Evolutionary conservation across 2,329 filamentous ascomycete genomes (phyloP).

Genomic region (Cladophialophora exuberans): DNA sequence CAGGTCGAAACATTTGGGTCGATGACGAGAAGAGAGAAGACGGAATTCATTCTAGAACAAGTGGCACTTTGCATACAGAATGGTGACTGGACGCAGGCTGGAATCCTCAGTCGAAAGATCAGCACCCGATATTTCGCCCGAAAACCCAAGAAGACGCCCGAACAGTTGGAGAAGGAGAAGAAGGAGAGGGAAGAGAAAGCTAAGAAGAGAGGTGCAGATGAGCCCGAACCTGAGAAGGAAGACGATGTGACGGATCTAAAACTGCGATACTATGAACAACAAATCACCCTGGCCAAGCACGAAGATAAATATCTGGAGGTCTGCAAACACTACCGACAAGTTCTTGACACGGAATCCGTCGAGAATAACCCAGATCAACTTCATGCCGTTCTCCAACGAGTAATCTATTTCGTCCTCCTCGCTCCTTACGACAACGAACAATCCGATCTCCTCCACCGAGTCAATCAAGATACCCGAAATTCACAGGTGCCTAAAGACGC

Average conservation of each 20-base stretch:
- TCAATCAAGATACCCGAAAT: constrained; percentile 83
- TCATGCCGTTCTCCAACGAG: constrained; percentile 83
- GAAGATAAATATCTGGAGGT: constrained; percentile 96
- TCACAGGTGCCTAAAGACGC: constrained; percentile 76
- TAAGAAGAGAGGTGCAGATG: constrained; percentile 76
- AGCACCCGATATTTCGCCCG: constrained; percentile 89
- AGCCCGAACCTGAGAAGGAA: constrained; percentile 74
- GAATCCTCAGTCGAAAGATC: constrained; percentile 94
- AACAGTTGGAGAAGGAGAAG: constrained; percentile 87
- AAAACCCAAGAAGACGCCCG: constrained; percentile 86
- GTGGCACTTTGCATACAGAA: constrained; percentile 93
- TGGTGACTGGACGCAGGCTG: constrained; percentile 93
- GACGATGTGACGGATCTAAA: constrained; percentile 91
- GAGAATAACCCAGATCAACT: constrained; percentile 87
- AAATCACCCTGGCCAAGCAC: constrained; percentile 93
- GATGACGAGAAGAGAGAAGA: constrained; percentile 97
- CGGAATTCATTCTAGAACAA: constrained; percentile 96
- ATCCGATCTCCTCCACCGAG: constrained; percentile 92
- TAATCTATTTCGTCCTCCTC: constrained; percentile 97
- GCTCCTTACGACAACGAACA: constrained; percentile 98
- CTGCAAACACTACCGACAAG: constrained; percentile 97
- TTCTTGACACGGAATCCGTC: constrained; percentile 92
- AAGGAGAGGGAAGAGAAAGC: constrained; percentile 85
- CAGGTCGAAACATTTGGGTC: constrained; percentile 99
- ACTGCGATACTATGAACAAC: constrained; percentile 94